phyloP scores from a whole-genome alignment of 345 rosid genomes.

The Salix dunnii region DNA sequence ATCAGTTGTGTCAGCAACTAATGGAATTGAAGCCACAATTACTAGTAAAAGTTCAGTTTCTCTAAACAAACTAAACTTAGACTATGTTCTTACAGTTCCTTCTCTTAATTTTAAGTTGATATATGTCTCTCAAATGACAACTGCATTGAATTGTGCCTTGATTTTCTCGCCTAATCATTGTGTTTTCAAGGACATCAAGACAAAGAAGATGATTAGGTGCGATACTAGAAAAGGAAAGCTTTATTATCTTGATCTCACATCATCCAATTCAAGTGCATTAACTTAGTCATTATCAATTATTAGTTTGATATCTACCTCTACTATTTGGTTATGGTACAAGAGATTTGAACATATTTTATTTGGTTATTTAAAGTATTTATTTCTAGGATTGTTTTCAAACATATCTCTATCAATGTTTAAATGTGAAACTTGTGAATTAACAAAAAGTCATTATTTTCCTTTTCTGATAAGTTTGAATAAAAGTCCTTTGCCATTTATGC shows the following conservation, averaged over 20 bases:
- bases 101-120: not conserved
- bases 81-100: not conserved
- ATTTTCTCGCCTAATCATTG: not conserved
- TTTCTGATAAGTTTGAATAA: not conserved
- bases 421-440: not conserved
- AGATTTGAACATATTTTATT: not conserved
- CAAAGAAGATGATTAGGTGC: not conserved
- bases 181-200: slow-evolving; percentile 9
- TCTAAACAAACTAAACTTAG: not conserved
- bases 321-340: not conserved
- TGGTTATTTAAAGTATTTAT: slow-evolving; percentile 8
- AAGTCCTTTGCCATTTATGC: not conserved
- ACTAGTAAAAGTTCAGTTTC: not conserved
- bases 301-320: not conserved
- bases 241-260: slow-evolving; percentile 1
- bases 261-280: slow-evolving; percentile 2
- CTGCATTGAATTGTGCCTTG: not conserved
- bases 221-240: not conserved
- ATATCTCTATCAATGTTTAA: not conserved
- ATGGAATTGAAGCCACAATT: not conserved
- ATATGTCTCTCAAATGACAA: not conserved
- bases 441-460: not conserved
- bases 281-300: not conserved
- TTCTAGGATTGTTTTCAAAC: not conserved
- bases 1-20: not conserved